A percentile compares a stretch with the other conserved stretches of the same genome.
Evolutionary conservation across 345 rosid genomes (phyloP).

Genomic region (Aegle marmelos): DNA sequence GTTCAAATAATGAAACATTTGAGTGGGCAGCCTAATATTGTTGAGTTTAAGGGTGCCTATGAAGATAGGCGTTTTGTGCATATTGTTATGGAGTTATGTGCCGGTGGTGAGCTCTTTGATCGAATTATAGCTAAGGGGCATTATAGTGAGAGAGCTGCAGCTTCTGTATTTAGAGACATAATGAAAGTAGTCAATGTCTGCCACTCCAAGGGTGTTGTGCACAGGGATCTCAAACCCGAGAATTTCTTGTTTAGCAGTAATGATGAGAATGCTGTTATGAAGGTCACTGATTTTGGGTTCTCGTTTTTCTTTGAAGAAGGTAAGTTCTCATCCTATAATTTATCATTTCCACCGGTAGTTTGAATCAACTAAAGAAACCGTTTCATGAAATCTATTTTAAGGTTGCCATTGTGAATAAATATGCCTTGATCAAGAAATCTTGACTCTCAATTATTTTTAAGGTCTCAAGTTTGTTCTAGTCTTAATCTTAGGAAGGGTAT

Average conservation of each 20-base stretch:
- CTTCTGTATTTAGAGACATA: constrained; percentile 23
- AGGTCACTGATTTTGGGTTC: constrained; percentile 74
- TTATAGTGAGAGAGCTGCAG: constrained; percentile 37
- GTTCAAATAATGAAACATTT: constrained; percentile 37
- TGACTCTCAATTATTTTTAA: no score
- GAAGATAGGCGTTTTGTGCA: constrained; percentile 39
- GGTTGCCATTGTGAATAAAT: background rate
- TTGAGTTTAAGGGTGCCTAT: constrained; percentile 31
- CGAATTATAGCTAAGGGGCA: constrained; percentile 31
- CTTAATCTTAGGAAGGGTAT: no score
- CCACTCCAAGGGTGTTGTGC: constrained; percentile 88
- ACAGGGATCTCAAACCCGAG: constrained; percentile 52
- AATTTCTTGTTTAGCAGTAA: constrained; percentile 34
- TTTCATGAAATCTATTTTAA: background rate
- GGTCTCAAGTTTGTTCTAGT: no score
- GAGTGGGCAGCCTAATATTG: constrained; percentile 34
- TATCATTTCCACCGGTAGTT: background rate
- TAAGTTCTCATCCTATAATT: constrained; percentile 21
- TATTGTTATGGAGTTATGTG: constrained; percentile 42
- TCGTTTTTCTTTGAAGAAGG: constrained; percentile 63
- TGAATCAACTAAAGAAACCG: background rate
- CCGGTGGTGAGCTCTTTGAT: constrained; percentile 40
- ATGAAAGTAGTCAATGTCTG: constrained; percentile 50
- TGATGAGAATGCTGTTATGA: constrained; percentile 26
- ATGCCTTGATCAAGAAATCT: background rate